These are phyloP conservation scores for Pseudozyma sp. DNA, from an alignment of 1,284 basidiomycete species.

Conservation along the genomic window DNA sequence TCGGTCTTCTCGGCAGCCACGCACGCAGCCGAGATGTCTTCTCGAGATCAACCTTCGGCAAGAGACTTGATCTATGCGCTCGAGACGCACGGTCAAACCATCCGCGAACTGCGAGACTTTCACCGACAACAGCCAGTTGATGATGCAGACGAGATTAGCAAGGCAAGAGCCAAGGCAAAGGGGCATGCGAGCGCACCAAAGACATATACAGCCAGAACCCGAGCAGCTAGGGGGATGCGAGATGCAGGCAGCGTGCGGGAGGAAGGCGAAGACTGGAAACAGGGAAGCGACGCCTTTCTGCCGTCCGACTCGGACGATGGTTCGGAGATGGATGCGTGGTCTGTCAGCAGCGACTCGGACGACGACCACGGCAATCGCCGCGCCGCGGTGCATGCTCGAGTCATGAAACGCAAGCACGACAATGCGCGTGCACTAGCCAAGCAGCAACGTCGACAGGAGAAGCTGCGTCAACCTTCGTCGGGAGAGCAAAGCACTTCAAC, in stretches of 20 bases:
- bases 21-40: constrained; percentile 38
- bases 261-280: constrained; percentile 15
- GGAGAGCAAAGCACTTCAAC: background rate
- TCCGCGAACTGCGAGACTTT: constrained; percentile 42
- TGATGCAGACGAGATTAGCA: constrained; percentile 5
- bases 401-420: constrained; percentile 35
- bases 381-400: constrained; percentile 32
- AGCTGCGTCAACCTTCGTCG: constrained; percentile 13
- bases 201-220: constrained; percentile 4
- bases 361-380: constrained; percentile 29
- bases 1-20: constrained; percentile 40
- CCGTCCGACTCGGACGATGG: constrained; percentile 53
- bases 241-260: too few relatives aligned
- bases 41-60: constrained; percentile 34
- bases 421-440: constrained; percentile 12
- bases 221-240: too few relatives aligned
- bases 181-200: constrained; percentile 13
- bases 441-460: constrained; percentile 22
- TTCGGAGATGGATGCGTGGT: constrained; percentile 42
- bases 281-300: constrained; percentile 32
- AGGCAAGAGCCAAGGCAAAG: constrained; percentile 17
- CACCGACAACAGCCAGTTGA: constrained; percentile 21
- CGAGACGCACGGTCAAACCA: constrained; percentile 46
- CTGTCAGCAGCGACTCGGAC: constrained; percentile 43
- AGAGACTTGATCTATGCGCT: constrained; percentile 51